Conservation (phyloP, 306 rosid species). For the Casuarina cunninghamiana region DNA sequence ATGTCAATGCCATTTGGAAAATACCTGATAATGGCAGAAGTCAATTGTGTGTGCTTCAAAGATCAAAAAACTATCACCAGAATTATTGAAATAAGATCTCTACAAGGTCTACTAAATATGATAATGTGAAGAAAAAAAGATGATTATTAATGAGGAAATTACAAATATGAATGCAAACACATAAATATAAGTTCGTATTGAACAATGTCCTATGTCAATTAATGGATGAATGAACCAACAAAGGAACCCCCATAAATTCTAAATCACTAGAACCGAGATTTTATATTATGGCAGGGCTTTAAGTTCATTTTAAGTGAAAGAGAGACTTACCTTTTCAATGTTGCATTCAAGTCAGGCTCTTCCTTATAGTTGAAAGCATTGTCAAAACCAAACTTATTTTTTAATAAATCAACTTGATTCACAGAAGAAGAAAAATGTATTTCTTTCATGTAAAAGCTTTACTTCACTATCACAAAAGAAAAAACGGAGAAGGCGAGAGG, state of each 20-base stretch:
- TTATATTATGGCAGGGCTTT: not conserved
- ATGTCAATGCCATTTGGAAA: no score
- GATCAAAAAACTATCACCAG: no score
- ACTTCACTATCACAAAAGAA: not conserved
- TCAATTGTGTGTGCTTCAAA: not conserved
- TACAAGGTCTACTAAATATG: not conserved
- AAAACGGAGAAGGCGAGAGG: no score
- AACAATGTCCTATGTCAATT: not conserved
- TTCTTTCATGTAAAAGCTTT: not conserved
- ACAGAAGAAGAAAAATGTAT: not conserved
- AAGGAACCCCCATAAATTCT: not conserved
- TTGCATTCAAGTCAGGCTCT: no score
- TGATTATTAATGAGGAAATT: no score
- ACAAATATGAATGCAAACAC: no score
- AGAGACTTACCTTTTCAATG: conserved; percentile 3
- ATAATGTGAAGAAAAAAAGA: not conserved
- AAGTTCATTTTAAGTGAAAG: not conserved
- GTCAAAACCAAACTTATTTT: not conserved
- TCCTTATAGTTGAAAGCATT: no score
- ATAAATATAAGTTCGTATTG: no score
- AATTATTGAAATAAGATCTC: no score
- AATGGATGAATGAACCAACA: not conserved
- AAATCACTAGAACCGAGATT: not conserved
- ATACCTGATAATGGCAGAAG: no score
- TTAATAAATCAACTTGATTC: not conserved